Percentiles rank a stretch among this genome's conserved stretches.
These are phyloP conservation scores for Porphyrellus sp. DNA, from an alignment of 1,284 basidiomycete genomes.

Conservation along the genomic window DNA sequence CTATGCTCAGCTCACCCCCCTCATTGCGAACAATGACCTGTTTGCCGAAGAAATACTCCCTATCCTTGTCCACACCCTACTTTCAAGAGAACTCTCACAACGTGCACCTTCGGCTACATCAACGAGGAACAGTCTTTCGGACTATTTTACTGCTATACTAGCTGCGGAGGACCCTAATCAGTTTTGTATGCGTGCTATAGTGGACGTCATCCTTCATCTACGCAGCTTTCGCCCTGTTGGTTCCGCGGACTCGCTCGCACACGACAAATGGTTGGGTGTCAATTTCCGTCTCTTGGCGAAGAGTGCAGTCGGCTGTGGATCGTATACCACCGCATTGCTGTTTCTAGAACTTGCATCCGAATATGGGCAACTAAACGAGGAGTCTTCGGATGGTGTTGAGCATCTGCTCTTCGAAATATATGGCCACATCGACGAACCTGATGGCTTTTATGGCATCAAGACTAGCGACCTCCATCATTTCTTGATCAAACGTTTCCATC, in stretches of 20 bases:
- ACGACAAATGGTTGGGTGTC: constrained; percentile 83
- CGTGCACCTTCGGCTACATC: constrained; percentile 1
- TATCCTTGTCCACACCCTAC: constrained; percentile 67
- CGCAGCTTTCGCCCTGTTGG: constrained; percentile 58
- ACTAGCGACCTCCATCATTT: constrained; percentile 73
- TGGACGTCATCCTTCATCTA: constrained; percentile 80
- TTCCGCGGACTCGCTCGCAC: constrained; percentile 52
- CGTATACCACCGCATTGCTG: constrained; percentile 85
- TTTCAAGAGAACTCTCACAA: constrained; percentile 42
- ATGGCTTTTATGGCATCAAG: constrained; percentile 94
- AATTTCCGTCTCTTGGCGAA: constrained; percentile 71
- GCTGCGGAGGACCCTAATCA: constrained; percentile 40
- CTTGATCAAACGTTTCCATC: constrained; percentile 82
- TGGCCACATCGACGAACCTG: constrained; percentile 92
- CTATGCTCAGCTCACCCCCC: constrained; percentile 63
- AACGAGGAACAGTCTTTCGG: constrained; percentile 44
- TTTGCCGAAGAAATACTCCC: constrained; percentile 74
- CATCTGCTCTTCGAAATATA: constrained; percentile 88
- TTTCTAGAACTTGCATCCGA: constrained; percentile 84
- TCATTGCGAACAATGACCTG: constrained; percentile 51
- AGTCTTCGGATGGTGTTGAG: constrained; percentile 42
- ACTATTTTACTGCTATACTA: constrained; percentile 65
- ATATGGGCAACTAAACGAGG: constrained; percentile 35
- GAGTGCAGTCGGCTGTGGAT: constrained; percentile 74
- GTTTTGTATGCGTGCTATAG: constrained; percentile 59